These are phyloP conservation scores for Lentinus tigrinus DNA, from an alignment of 768 basidiomycete species.

Conservation along the genomic window DNA sequence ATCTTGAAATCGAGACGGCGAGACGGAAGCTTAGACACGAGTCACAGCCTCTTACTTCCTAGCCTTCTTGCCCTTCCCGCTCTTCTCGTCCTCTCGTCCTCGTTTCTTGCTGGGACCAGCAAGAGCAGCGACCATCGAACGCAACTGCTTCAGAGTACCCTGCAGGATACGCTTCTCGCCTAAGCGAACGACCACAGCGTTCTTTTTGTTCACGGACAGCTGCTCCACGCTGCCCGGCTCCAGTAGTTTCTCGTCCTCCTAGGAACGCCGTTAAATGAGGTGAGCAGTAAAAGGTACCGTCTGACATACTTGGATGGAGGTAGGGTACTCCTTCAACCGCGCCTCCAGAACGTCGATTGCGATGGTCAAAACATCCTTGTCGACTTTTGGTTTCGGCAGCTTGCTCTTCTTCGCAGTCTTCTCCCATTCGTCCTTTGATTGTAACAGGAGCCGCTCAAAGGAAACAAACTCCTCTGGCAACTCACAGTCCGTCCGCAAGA, in stretches of 20 bases:
- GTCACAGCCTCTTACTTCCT: not conserved
- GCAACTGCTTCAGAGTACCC: slow-evolving; percentile 19
- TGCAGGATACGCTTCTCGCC: slow-evolving; percentile 76
- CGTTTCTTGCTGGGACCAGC: slow-evolving; percentile 10
- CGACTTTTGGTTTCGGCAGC: slow-evolving; percentile 70
- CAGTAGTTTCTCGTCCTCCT: slow-evolving; percentile 53
- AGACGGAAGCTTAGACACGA: too few species aligned
- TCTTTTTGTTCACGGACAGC: slow-evolving; percentile 46
- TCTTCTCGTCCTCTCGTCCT: slow-evolving; percentile 13
- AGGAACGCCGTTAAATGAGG: not conserved
- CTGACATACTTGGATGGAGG: slow-evolving; percentile 53
- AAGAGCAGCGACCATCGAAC: not conserved
- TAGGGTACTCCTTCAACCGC: slow-evolving; percentile 56
- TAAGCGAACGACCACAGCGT: slow-evolving; percentile 71
- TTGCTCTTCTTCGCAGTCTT: slow-evolving; percentile 60
- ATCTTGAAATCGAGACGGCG: too few species aligned
- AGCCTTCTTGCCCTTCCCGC: slow-evolving; percentile 16
- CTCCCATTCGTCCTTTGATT: slow-evolving; percentile 57
- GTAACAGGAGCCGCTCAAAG: slow-evolving; percentile 61
- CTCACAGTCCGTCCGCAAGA: slow-evolving; percentile 50
- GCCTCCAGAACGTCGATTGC: slow-evolving; percentile 46
- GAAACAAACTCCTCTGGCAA: slow-evolving; percentile 60
- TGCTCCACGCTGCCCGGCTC: slow-evolving; percentile 17
- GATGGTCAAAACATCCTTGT: slow-evolving; percentile 46
- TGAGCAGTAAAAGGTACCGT: too few species aligned